Conservation (phyloP, 2,329 filamentous ascomycete genomes). For the Alternaria triticimaculans region DNA sequence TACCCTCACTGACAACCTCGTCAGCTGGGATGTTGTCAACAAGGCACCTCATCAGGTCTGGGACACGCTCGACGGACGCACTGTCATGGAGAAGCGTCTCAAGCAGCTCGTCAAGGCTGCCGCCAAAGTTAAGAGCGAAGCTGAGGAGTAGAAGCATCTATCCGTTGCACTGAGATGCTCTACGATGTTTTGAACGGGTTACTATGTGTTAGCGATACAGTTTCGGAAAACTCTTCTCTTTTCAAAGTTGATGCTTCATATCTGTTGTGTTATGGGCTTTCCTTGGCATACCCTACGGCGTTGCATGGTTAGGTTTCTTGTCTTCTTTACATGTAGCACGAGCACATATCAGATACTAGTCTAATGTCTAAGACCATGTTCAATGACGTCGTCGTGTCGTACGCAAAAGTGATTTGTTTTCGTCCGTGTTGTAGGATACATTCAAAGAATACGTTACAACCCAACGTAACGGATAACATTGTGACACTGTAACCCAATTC, state of each 20-base stretch:
- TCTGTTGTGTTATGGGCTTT: not conserved
- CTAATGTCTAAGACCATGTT: conserved; percentile 1
- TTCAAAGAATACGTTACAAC: not conserved
- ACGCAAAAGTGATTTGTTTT: not conserved
- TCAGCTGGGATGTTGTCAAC: conserved; percentile 85
- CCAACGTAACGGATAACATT: no score
- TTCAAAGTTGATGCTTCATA: not conserved
- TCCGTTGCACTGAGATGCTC: not conserved
- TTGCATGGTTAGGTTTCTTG: not conserved
- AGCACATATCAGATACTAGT: conserved; percentile 9
- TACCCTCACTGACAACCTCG: conserved; percentile 76
- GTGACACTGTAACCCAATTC: not conserved
- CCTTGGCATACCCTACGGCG: conserved; percentile 16
- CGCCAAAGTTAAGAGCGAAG: conserved; percentile 18
- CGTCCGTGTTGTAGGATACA: not conserved
- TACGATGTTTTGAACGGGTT: not conserved
- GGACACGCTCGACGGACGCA: conserved; percentile 73
- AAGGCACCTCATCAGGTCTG: conserved; percentile 88
- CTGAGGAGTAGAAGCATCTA: not conserved
- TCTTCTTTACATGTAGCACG: not conserved
- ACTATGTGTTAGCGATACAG: not conserved
- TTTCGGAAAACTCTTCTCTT: not conserved
- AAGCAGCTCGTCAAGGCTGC: conserved; percentile 66
- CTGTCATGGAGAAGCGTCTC: conserved; percentile 79
- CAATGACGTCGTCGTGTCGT: not conserved